A percentile compares a stretch with the other conserved stretches of the same genome.
These are phyloP conservation scores for Teratosphaeria gauchensis DNA, from an alignment of 2,329 filamentous ascomycete genomes.

Conservation along the genomic window DNA sequence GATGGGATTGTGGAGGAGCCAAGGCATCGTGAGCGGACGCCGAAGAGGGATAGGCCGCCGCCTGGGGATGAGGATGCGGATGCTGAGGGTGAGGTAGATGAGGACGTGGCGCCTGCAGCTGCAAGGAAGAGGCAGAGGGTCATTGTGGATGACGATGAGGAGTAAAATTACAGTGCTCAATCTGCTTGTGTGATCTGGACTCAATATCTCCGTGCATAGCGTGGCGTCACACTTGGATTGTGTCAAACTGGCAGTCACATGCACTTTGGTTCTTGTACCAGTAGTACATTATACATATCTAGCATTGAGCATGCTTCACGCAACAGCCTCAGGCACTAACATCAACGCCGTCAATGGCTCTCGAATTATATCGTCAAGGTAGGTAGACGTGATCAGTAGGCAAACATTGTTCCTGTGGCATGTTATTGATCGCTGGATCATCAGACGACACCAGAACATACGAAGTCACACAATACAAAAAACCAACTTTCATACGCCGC, in stretches of 20 bases:
- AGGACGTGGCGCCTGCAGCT: constrained; percentile 16
- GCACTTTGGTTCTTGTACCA: neutral
- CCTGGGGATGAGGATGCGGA: constrained; percentile 26
- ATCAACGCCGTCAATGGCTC: neutral
- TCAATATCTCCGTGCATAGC: neutral
- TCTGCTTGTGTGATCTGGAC: neutral
- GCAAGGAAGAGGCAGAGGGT: constrained; percentile 36
- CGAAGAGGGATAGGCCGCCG: constrained; percentile 28
- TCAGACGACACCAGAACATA: neutral
- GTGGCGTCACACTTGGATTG: neutral
- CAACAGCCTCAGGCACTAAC: neutral
- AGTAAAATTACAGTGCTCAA: constrained; percentile 7
- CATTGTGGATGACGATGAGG: constrained; percentile 40
- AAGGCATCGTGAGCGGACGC: constrained; percentile 19
- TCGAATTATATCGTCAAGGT: no score
- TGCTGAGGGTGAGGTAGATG: constrained; percentile 24
- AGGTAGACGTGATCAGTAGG: no score
- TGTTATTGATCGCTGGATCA: neutral
- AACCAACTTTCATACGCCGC: neutral
- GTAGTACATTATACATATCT: neutral
- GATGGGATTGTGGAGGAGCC: constrained; percentile 34
- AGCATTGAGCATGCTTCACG: neutral
- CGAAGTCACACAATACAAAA: neutral
- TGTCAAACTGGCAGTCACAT: neutral
- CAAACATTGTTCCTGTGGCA: neutral